Base-by-base conservation (phyloP, 192 early-diverging fungal species). In the Linnemannia elongata region DNA sequence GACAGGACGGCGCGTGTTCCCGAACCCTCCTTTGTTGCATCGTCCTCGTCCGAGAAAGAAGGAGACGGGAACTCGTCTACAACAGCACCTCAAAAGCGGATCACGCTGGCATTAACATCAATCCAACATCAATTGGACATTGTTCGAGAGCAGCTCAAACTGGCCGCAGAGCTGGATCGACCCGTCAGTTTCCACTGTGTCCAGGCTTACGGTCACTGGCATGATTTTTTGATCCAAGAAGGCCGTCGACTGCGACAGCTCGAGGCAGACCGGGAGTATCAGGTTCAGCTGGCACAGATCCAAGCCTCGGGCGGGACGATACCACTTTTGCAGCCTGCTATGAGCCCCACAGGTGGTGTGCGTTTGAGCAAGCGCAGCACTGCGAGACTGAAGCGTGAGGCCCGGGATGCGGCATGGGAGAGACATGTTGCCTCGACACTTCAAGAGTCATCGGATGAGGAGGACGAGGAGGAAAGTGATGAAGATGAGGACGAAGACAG, bases 131-230 rank as follows among this genome's bases (percentile, higher is more conserved):
- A 95, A 76, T 17, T 93, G 49, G 70, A 74, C 4, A 52, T 96
- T 20, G 92, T 97, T 7, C 88, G 91, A 13, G 82, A 84, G 45
- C 97, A 99, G 84, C 82, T 96, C 13, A 87, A 91, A 36, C 77
- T 99, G 35, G 97, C 96, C 6, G 90, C 91, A 27, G 91, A 93
- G 8, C 76, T 95, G 36, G 42, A 88, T 35, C 88, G 94, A 18
- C 89, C 93, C 0, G 93, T 95, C 30, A 95, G 93, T 44, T 84
- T 97, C 54, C 96, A 98, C 82, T 94, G 93, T 77, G 97, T 98
- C 33, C 95, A 93, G 63, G 93, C 93, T 27, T 94, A 94, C 72
- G 96, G 96, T 2, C 73, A 89, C 24, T 76, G 95, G 79, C 88
- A 87, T 44, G 85, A 87, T 33, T 87, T 91, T 9, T 80, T 89